Evolutionary conservation across 768 basidiomycete genomes (phyloP), one percentile per base, ranked within the genome.

Genomic region (Tulasnella sp.): DNA sequence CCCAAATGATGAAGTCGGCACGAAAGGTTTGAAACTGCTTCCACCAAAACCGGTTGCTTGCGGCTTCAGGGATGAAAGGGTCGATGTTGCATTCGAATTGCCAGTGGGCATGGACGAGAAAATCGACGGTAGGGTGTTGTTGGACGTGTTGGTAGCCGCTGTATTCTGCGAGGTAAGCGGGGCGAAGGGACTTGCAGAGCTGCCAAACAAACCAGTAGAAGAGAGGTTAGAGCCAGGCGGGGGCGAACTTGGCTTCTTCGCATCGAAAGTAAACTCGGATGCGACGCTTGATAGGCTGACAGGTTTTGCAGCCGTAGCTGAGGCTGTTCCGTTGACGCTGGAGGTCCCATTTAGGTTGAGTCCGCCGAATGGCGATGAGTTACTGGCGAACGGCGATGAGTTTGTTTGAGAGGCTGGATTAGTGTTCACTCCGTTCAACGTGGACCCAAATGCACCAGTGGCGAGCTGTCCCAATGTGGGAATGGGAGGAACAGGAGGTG

Each of bases 391-490:
- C 9, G 39, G 52, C 39, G 52, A 40, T 19, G 42, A 35, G 25
- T 40, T 9, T 17, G 25, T 29, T 15, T 42, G 21, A 35, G 39
- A 25, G 31, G 29, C 42, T 12, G 40, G 29, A 23, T 39, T 14
- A 34, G 31, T 23, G 14, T 32, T 32, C 15, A 61, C 17, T 45
- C 57, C 37, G 54, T 41, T 32, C 31, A 39, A n/a, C 57, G 43
- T 25, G 49, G 52, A 35, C 32, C 46, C 49, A 41, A 69, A 71
- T 15, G 69, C 62, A 8, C 79, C 77, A 71, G 76, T 77, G 2
- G 82, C 77, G 12, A 97, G 70, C 65, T 96, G 86, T 69, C 86
- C 78, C 65, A 97, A 71, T 1, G 87, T 90, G 8, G 85, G 88
- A 27, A 75, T 77, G 67, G 82, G 85, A 1, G 87, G 85, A 25